Conservation (phyloP, 2,329 filamentous ascomycete species). For the Botryotinia calthae region DNA sequence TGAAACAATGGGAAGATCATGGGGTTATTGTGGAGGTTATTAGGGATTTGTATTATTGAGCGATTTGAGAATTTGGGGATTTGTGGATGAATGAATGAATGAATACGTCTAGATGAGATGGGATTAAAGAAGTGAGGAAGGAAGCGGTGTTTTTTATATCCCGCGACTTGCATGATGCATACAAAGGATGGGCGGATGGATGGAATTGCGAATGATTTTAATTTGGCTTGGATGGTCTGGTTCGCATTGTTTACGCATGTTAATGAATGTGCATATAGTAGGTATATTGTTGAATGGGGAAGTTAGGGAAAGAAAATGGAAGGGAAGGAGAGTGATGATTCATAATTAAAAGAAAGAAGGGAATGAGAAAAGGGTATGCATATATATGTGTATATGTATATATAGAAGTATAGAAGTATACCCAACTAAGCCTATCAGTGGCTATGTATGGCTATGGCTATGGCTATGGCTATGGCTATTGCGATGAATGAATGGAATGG, state of each 20-base stretch:
- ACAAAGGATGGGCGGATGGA: not conserved
- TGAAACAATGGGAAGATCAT: conserved; percentile 77
- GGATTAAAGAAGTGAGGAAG: not conserved
- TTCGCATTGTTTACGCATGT: not conserved
- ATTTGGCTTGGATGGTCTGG: not conserved
- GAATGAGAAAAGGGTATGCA: not conserved
- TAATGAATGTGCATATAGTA: not conserved
- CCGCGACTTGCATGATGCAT: not conserved
- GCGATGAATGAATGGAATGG: not conserved
- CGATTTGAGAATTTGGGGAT: not conserved
- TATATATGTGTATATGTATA: not conserved
- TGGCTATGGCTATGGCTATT: not conserved
- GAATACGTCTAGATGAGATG: not conserved
- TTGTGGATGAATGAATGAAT: not conserved
- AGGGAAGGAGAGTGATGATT: not conserved
- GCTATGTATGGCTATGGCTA: not conserved
- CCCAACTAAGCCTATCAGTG: not conserved
- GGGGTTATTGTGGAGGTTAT: conserved; percentile 64
- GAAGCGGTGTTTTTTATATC: not conserved
- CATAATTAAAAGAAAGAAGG: not conserved
- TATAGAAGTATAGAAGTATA: not conserved
- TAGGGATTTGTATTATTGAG: conserved; percentile 31
- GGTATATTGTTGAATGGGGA: not conserved
- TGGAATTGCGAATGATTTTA: not conserved
- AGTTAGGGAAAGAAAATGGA: not conserved